A percentile compares a stretch with the other conserved stretches of the same genome.
phyloP scores from a whole-genome alignment of 140 eudicot genomes.

The Erigeron philadelphicus region DNA sequence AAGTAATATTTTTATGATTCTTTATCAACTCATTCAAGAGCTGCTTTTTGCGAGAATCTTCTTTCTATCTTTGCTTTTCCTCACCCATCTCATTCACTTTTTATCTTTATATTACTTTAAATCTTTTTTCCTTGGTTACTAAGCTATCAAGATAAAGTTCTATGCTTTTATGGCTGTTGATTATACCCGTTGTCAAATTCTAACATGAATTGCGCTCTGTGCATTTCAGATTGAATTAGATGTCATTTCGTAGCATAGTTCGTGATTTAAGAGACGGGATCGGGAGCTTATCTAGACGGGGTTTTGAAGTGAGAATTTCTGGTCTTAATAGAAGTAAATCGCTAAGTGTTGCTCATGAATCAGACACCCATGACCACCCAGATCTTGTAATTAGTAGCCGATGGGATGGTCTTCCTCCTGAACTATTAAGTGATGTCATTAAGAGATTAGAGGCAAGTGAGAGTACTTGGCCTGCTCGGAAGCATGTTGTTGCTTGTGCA shows the following conservation, averaged over 20 bases:
- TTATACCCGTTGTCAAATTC: slow-evolving; percentile 16
- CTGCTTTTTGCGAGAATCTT: slow-evolving; percentile 69
- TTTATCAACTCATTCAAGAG: slow-evolving; percentile 43
- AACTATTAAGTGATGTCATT: slow-evolving; percentile 75
- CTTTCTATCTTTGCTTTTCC: slow-evolving; percentile 66
- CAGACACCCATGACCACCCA: slow-evolving; percentile 40
- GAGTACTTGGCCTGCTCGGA: slow-evolving; percentile 78
- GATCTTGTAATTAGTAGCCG: slow-evolving; percentile 47
- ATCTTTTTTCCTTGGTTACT: slow-evolving; percentile 43
- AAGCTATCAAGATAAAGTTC: slow-evolving; percentile 40
- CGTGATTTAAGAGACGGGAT: slow-evolving; percentile 82
- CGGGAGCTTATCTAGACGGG: slow-evolving; percentile 78
- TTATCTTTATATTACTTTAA: slow-evolving; percentile 42
- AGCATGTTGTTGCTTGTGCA: slow-evolving; percentile 87
- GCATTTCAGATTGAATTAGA: slow-evolving; percentile 34
- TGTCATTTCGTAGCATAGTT: slow-evolving; percentile 90
- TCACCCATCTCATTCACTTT: slow-evolving; percentile 31
- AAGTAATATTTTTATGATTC: slow-evolving; percentile 28
- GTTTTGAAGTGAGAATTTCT: slow-evolving; percentile 52
- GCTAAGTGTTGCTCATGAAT: slow-evolving; percentile 57
- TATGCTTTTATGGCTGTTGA: slow-evolving; percentile 30
- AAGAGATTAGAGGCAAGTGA: slow-evolving; percentile 85
- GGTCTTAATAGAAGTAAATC: slow-evolving; percentile 57
- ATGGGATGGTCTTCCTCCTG: slow-evolving; percentile 90
- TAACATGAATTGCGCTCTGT: not conserved